Evolutionary conservation across 2,329 filamentous ascomycete genomes (phyloP).

Genomic region (Trichophyton verrucosum): DNA sequence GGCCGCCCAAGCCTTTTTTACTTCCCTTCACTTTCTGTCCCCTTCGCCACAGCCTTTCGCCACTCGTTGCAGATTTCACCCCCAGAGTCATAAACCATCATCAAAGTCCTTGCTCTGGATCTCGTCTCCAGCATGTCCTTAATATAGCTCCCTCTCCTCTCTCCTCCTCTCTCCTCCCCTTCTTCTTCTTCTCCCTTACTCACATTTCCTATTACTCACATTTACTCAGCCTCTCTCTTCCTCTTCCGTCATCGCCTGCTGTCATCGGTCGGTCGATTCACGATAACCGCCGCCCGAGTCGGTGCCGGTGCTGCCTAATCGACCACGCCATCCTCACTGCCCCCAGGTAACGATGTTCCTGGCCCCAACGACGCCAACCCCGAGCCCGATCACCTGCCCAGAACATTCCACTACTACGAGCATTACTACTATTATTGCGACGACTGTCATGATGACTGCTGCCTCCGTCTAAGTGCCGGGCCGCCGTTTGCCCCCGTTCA

Average conservation of each 20-base stretch:
- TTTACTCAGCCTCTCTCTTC: background rate
- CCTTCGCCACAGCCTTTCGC: too few relatives aligned
- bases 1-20: too few relatives aligned
- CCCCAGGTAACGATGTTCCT: background rate
- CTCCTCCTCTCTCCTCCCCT: background rate
- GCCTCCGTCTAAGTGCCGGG: background rate
- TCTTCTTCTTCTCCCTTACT: background rate
- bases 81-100: too few relatives aligned
- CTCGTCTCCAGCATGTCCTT: background rate
- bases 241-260: background rate
- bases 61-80: too few relatives aligned
- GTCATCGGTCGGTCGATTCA: background rate
- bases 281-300: background rate
- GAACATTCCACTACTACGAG: background rate
- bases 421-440: background rate
- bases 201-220: conserved; percentile 1
- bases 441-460: background rate
- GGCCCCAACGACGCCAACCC: background rate
- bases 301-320: background rate
- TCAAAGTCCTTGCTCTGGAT: background rate
- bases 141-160: background rate
- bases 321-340: background rate
- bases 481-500: background rate
- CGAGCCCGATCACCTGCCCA: background rate
- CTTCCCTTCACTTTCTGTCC: too few relatives aligned